Base-by-base conservation (phyloP, 2,329 filamentous ascomycete genomes). In the Didymellaceae sp. region DNA sequence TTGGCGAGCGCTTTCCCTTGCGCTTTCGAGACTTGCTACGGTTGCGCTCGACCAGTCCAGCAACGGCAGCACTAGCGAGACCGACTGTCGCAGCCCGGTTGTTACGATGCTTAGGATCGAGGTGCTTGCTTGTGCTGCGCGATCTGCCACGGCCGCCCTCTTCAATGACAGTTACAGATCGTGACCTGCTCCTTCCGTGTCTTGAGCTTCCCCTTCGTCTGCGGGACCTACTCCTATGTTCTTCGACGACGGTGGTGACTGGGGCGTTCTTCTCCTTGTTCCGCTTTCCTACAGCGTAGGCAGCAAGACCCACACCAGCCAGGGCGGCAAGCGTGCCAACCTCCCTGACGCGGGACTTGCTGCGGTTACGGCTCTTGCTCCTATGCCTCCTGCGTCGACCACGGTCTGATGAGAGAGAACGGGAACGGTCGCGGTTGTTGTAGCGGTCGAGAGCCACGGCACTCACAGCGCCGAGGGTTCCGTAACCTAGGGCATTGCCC, bases 11-110 rank as follows among this genome's bases (percentile, higher is more conserved):
- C 43, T 78, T 75, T 30, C 80, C 78, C 53, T 77, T 74, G 37
- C 78, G 76, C 43, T 76, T 75, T 39, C 82, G 79, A 31, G 84
- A 86, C 52, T 78, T 82, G 70, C 80, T 86, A 42, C 84, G 79
- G 30, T 77, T 77, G 45, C 77, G 78, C 52, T 86, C 79, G 50
- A 82, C 78, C 24, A 87, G 73, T n/a, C 82, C 84, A 26, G 83
- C 85, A 7, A 83, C 81, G 6, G 84, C 82, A 51, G 85, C 85
- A 57, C 80, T 82, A 17, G 83, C 85, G 43, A 85, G 74, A 54
- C 84, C 85, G 44, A 83, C 85, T 63, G 84, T 80, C 11, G 83
- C 84, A 58, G 84, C 82, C 51, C 81, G 79, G 42, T 80, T 79
- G 54, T 83, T 84, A 49, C 82, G 78, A 59, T 84, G 81, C 51